phyloP scores from a whole-genome alignment of 1,139 yeast genomes.

The Debaryomyces subglobosus region DNA sequence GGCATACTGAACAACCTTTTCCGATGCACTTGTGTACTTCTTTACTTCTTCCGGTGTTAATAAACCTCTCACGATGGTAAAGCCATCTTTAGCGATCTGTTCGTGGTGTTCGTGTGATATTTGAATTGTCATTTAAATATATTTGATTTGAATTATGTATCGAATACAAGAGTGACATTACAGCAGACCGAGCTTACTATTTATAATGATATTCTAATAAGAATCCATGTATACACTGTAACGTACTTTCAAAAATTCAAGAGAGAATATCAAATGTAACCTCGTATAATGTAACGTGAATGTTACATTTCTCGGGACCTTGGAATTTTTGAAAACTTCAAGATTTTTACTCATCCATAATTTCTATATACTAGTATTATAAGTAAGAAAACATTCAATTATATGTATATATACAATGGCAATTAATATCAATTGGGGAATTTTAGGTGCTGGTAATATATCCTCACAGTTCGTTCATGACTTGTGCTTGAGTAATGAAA shows the following conservation, averaged over 20 bases:
- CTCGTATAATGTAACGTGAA: not conserved
- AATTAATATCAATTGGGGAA: conserved; percentile 39
- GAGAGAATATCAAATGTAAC: not conserved
- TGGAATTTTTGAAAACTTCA: not conserved
- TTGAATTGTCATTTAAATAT: conserved; percentile 9
- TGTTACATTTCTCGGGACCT: not conserved
- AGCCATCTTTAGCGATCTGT: conserved; percentile 48
- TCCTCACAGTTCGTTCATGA: conserved; percentile 44
- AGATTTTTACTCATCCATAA: not conserved
- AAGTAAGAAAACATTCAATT: not conserved
- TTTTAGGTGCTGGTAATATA: conserved; percentile 51
- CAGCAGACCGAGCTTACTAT: not conserved
- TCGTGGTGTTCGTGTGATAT: conserved; percentile 24
- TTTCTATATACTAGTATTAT: not conserved
- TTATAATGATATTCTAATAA: not conserved
- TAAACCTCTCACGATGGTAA: conserved; percentile 45
- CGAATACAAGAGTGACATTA: not conserved
- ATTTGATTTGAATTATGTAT: not conserved
- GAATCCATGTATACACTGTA: not conserved
- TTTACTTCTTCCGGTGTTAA: conserved; percentile 46
- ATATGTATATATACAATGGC: conserved; percentile 15
- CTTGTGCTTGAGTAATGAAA: conserved; percentile 31
- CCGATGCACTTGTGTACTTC: conserved; percentile 41
- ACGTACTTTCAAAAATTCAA: not conserved
- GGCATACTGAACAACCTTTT: conserved; percentile 47